These are phyloP conservation scores for Misopates orontium DNA, from an alignment of 257 asterid species.

Conservation along the genomic window DNA sequence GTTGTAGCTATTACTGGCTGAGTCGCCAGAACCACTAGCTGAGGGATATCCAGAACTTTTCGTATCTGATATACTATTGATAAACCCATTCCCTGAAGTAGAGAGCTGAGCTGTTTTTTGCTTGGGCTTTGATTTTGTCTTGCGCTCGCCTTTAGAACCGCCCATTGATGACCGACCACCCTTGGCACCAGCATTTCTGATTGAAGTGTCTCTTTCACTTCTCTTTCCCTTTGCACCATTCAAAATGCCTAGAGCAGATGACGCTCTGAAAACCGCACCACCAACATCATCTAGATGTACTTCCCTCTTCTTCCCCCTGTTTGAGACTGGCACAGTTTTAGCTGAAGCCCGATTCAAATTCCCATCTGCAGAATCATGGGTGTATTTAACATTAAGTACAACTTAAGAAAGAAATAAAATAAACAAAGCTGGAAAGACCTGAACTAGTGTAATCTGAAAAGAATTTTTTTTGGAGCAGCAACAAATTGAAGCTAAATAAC, in stretches of 20 bases:
- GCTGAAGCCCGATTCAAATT: no score
- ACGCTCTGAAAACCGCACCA: constrained; percentile 54
- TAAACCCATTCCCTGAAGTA: constrained; percentile 36
- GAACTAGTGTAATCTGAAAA: no score
- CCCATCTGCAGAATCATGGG: no score
- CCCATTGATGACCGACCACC: constrained; percentile 51
- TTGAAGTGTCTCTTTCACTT: constrained; percentile 59
- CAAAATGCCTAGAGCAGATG: constrained; percentile 51
- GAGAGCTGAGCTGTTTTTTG: constrained; percentile 89
- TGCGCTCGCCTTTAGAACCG: constrained; percentile 81
- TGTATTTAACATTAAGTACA: no score
- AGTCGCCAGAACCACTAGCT: constrained; percentile 51
- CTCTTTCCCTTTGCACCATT: constrained; percentile 89
- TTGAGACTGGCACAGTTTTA: constrained; percentile 52
- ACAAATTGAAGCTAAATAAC: no score
- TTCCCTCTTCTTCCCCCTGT: constrained; percentile 87
- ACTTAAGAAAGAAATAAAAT: no score
- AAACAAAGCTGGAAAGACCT: no score
- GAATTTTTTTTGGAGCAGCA: no score
- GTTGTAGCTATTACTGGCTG: constrained; percentile 36
- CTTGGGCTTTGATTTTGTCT: constrained; percentile 73
- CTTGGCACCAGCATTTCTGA: constrained; percentile 41
- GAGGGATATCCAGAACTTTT: constrained; percentile 43
- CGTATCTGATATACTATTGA: no score
- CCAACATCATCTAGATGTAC: constrained; percentile 74